Percentiles rank a stretch among this genome's conserved stretches.
Conservation (phyloP, 805 yeast species). For the Ogataea angusta region DNA sequence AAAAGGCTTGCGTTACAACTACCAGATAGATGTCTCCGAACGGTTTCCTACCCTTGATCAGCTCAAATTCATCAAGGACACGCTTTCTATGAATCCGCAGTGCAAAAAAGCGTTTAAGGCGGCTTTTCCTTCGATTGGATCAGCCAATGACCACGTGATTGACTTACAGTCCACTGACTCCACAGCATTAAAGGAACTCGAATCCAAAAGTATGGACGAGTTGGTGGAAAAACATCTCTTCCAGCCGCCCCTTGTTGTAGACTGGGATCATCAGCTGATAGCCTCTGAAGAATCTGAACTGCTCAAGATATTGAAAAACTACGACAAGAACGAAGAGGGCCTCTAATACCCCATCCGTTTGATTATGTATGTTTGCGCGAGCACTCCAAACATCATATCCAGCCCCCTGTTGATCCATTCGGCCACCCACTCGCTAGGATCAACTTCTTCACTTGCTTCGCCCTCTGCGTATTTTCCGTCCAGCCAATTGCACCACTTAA, state of each 20-base stretch:
- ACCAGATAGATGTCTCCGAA: constrained; percentile 23
- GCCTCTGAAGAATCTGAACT: constrained; percentile 49
- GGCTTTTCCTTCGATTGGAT: constrained; percentile 30
- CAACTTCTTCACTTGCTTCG: constrained; percentile 38
- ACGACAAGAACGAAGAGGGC: constrained; percentile 25
- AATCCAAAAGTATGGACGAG: constrained; percentile 19
- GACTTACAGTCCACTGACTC: constrained; percentile 22
- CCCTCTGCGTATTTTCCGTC: constrained; percentile 37
- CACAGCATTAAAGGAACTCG: constrained; percentile 4
- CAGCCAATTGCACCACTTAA: constrained; percentile 93
- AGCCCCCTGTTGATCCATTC: constrained; percentile 81
- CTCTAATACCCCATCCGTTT: constrained; percentile 71
- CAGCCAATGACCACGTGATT: constrained; percentile 13
- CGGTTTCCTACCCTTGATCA: constrained; percentile 33
- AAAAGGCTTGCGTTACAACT: constrained; percentile 20
- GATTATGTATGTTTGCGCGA: constrained; percentile 88
- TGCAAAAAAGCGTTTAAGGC: constrained; percentile 27
- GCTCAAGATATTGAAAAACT: constrained; percentile 41
- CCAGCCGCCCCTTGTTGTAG: constrained; percentile 51
- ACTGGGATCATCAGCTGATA: constrained; percentile 56
- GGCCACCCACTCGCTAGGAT: constrained; percentile 78
- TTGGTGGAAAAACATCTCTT: constrained; percentile 26
- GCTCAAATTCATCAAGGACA: constrained; percentile 26
- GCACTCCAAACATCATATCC: constrained; percentile 73
- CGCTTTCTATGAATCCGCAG: constrained; percentile 27